Percentiles rank a stretch among this genome's conserved stretches.
Evolutionary conservation across 2,329 filamentous ascomycete species (phyloP).

Genomic region (Epicoccum sorghinum): DNA sequence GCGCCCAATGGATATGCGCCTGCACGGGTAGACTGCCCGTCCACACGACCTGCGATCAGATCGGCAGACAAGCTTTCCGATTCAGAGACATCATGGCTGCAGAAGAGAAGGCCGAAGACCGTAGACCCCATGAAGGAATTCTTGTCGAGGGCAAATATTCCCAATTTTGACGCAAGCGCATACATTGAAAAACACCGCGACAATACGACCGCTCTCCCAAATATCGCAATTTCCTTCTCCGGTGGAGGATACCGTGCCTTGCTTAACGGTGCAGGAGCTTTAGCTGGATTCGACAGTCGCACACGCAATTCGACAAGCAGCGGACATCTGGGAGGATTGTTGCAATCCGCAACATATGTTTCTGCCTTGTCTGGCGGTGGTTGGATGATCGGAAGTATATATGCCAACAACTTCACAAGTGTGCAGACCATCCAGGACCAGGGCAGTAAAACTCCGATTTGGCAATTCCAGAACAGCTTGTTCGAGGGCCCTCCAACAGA

Average conservation of each 20-base stretch:
- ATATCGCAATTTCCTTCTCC: conserved; percentile 77
- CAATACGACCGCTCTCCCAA: conserved; percentile 66
- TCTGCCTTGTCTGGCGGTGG: conserved; percentile 81
- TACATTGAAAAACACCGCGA: conserved; percentile 69
- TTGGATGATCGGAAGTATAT: conserved; percentile 85
- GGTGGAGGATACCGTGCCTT: conserved; percentile 89
- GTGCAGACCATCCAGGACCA: conserved; percentile 62
- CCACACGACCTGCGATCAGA: conserved; percentile 71
- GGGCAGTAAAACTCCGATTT: conserved; percentile 56
- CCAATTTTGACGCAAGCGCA: conserved; percentile 73
- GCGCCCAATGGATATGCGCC: conserved; percentile 76
- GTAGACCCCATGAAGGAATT: conserved; percentile 76
- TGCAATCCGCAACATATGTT: conserved; percentile 82
- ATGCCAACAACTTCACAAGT: conserved; percentile 77
- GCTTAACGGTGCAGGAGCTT: conserved; percentile 78
- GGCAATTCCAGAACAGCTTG: conserved; percentile 69
- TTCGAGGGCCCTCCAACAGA: conserved; percentile 61
- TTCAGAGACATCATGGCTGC: conserved; percentile 76
- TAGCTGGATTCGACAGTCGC: conserved; percentile 79
- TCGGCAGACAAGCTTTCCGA: conserved; percentile 66
- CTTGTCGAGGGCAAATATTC: conserved; percentile 73
- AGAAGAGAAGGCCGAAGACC: conserved; percentile 73
- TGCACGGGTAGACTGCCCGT: conserved; percentile 69
- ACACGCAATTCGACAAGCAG: conserved; percentile 65
- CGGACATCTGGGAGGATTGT: conserved; percentile 78